Conservation (phyloP, 768 basidiomycete species). For the Leccinellum rugosiceps region DNA sequence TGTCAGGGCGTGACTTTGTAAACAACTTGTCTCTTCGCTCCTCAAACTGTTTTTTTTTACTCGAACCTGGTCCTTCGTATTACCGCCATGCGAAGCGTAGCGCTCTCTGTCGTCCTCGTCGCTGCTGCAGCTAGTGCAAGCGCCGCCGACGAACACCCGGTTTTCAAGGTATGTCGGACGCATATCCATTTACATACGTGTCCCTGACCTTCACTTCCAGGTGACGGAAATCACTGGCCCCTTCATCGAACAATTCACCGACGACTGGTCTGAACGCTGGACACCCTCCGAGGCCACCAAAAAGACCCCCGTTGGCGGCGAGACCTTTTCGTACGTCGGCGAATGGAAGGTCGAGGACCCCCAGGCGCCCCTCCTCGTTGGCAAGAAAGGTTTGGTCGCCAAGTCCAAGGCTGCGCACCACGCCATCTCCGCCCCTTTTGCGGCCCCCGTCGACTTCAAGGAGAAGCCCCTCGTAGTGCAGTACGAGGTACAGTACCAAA, state of each 20-base stretch:
- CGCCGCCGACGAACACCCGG: conserved; percentile 60
- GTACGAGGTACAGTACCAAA: conserved; percentile 99
- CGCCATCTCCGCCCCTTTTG: conserved; percentile 94
- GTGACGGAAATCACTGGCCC: conserved; percentile 76
- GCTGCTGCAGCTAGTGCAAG: conserved; percentile 62
- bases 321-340: conserved; percentile 97
- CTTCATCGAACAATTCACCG: conserved; percentile 96
- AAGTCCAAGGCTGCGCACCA: conserved; percentile 98
- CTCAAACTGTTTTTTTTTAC: conserved; percentile 29
- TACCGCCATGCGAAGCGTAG: conserved; percentile 77
- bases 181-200: conserved; percentile 3
- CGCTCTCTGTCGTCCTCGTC: conserved; percentile 70
- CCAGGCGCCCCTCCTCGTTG: conserved; percentile 66
- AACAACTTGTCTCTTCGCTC: conserved; percentile 36
- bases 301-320: conserved; percentile 92
- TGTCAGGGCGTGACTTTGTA: conserved; percentile 9
- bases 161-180: conserved; percentile 55
- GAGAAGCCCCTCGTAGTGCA: conserved; percentile 89
- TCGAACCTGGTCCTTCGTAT: conserved; percentile 64
- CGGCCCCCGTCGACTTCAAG: conserved; percentile 71
- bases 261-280: conserved; percentile 90
- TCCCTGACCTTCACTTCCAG: conserved; percentile 37
- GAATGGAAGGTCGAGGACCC: conserved; percentile 96
- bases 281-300: conserved; percentile 96
- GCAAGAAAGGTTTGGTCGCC: conserved; percentile 90